Conservation (phyloP, 441 rosid genomes). For the Brassica hybrid region DNA sequence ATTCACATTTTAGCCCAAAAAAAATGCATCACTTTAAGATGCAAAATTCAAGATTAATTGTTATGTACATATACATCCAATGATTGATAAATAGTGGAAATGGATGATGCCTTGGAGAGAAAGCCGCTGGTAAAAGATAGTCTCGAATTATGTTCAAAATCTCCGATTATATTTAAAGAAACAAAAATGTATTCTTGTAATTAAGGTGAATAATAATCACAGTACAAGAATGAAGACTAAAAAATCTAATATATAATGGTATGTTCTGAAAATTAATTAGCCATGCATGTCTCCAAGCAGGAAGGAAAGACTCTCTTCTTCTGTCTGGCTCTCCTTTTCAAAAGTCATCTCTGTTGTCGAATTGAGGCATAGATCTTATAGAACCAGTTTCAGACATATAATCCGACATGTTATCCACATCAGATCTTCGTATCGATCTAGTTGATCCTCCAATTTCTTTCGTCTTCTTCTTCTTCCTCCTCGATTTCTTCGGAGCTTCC, state of each 20-base stretch:
- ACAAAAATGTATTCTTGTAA: neutral
- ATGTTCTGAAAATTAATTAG: conserved; percentile 6
- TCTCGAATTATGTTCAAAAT: neutral
- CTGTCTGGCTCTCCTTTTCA: conserved; percentile 4
- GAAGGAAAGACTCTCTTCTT: neutral
- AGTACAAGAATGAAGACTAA: neutral
- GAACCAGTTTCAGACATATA: conserved; percentile 45
- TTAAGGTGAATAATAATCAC: neutral
- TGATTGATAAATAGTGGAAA: neutral
- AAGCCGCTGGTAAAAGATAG: neutral
- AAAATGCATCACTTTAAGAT: too few species aligned
- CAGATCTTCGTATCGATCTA: conserved; percentile 50
- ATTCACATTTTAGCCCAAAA: neutral
- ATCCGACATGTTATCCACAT: conserved; percentile 38
- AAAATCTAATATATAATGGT: neutral
- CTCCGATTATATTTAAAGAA: neutral
- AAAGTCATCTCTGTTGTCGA: conserved; percentile 38
- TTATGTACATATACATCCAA: neutral
- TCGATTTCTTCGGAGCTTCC: conserved; percentile 51
- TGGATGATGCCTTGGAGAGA: neutral
- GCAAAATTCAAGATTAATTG: too few species aligned
- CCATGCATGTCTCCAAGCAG: neutral
- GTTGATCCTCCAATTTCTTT: conserved; percentile 53
- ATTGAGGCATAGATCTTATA: conserved; percentile 42
- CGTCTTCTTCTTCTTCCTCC: conserved; percentile 59